Conservation (phyloP, 805 yeast species). For the Debaryomyces tyrocola region DNA sequence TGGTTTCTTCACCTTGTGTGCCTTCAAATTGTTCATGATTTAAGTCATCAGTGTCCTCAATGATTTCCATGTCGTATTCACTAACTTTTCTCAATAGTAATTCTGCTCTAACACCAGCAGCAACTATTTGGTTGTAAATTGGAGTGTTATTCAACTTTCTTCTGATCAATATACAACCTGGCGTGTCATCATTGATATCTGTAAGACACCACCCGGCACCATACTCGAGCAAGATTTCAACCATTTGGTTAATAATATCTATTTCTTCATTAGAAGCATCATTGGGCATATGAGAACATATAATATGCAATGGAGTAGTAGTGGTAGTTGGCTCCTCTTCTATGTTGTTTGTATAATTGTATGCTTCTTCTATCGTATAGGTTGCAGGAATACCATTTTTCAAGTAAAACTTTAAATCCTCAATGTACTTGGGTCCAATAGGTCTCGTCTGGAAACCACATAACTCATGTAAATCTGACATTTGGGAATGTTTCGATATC, state of each 20-base stretch:
- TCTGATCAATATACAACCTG: conserved; percentile 76
- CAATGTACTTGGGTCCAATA: conserved; percentile 45
- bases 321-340: conserved; percentile 49
- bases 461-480: conserved; percentile 75
- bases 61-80: conserved; percentile 62
- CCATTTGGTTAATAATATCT: conserved; percentile 49
- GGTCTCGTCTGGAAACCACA: conserved; percentile 55
- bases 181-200: conserved; percentile 71
- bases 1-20: conserved; percentile 10
- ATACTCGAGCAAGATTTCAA: conserved; percentile 66
- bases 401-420: conserved; percentile 46
- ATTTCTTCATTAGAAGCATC: conserved; percentile 45
- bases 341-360: conserved; percentile 49
- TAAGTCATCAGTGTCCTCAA: conserved; percentile 38
- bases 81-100: conserved; percentile 69
- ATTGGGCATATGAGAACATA: conserved; percentile 55
- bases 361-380: conserved; percentile 75
- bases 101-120: conserved; percentile 91
- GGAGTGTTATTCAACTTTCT: conserved; percentile 41
- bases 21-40: conserved; percentile 23
- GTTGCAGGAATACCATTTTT: conserved; percentile 77
- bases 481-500: conserved; percentile 17
- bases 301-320: conserved; percentile 78
- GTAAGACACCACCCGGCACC: conserved; percentile 93
- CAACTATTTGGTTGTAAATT: conserved; percentile 56